Evolutionary conservation across 306 rosid species (phyloP).

Genomic region (Mucuna pruriens): DNA sequence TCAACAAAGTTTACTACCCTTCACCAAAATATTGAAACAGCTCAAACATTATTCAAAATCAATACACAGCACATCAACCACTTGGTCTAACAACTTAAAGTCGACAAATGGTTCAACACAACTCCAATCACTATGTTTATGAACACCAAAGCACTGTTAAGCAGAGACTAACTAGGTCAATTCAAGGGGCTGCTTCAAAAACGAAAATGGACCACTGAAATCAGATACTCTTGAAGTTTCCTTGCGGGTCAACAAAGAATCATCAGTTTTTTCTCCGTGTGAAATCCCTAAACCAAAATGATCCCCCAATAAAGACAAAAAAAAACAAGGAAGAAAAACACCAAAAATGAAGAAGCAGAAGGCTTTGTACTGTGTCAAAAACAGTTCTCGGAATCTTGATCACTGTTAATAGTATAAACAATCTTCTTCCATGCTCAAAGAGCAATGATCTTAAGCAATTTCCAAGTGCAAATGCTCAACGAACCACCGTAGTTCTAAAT

Average conservation of each 20-base stretch:
- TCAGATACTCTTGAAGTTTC: constrained; percentile 48
- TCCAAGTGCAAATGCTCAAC: constrained; percentile 56
- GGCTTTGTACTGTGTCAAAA: constrained; percentile 33
- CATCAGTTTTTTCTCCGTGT: constrained; percentile 48
- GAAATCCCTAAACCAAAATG: constrained; percentile 50
- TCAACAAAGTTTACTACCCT: constrained; percentile 46
- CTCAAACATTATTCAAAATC: constrained; percentile 42
- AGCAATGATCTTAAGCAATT: constrained; percentile 52
- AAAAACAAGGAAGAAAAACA: neutral
- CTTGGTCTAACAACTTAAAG: constrained; percentile 44
- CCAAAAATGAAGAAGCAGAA: constrained; percentile 41
- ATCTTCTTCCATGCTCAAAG: constrained; percentile 76
- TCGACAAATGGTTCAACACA: constrained; percentile 38
- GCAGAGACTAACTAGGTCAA: constrained; percentile 55
- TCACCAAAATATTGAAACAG: constrained; percentile 29
- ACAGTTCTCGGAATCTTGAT: constrained; percentile 42
- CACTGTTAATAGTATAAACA: constrained; percentile 58
- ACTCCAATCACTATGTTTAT: constrained; percentile 33
- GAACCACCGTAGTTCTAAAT: constrained; percentile 39
- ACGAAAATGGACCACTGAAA: constrained; percentile 53
- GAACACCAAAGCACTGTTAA: constrained; percentile 28
- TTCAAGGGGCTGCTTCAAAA: constrained; percentile 53
- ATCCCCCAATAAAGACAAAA: constrained; percentile 41
- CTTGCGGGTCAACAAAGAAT: constrained; percentile 48
- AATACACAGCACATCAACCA: constrained; percentile 35